Evolutionary conservation across 169 alveolate genomes (phyloP).

Genomic region (Toxoplasma gondii): DNA sequence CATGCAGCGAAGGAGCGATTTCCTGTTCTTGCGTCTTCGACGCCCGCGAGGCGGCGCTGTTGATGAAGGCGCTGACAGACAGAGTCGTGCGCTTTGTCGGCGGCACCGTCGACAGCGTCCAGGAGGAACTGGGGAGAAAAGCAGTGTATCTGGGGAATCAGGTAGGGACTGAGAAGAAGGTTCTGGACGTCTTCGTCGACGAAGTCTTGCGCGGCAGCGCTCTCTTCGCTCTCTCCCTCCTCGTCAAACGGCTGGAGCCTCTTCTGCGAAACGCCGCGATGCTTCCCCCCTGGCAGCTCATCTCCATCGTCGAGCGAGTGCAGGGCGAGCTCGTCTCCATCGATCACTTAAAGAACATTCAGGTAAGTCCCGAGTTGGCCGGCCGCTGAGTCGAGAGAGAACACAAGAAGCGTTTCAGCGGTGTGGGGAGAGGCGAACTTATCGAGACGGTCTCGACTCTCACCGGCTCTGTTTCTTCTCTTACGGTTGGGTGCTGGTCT

Average conservation of each 20-base stretch:
- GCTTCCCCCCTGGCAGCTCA: slow-evolving; percentile 85
- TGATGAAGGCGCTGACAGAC: slow-evolving; percentile 70
- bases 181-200: slow-evolving; percentile 72
- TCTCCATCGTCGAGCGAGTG: slow-evolving; percentile 78
- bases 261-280: slow-evolving; percentile 80
- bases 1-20: neutral
- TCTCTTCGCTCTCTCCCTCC: slow-evolving; percentile 67
- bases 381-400: too few relatives aligned
- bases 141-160: slow-evolving; percentile 70
- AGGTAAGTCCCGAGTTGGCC: neutral
- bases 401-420: too few relatives aligned
- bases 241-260: slow-evolving; percentile 80
- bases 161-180: slow-evolving; percentile 69
- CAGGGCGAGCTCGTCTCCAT: slow-evolving; percentile 78
- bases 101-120: slow-evolving; percentile 64
- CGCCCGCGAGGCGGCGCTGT: slow-evolving; percentile 69
- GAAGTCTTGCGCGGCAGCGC: slow-evolving; percentile 75
- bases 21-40: neutral
- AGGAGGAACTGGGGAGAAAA: slow-evolving; percentile 65
- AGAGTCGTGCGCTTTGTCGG: slow-evolving; percentile 71
- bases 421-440: too few relatives aligned
- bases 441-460: too few relatives aligned
- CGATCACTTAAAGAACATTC: slow-evolving; percentile 65
- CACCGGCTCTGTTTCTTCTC: too few relatives aligned
- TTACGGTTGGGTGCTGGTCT: too few relatives aligned